Base-by-base conservation (phyloP, 2,329 filamentous ascomycete species). In the Fusarium sp. region DNA sequence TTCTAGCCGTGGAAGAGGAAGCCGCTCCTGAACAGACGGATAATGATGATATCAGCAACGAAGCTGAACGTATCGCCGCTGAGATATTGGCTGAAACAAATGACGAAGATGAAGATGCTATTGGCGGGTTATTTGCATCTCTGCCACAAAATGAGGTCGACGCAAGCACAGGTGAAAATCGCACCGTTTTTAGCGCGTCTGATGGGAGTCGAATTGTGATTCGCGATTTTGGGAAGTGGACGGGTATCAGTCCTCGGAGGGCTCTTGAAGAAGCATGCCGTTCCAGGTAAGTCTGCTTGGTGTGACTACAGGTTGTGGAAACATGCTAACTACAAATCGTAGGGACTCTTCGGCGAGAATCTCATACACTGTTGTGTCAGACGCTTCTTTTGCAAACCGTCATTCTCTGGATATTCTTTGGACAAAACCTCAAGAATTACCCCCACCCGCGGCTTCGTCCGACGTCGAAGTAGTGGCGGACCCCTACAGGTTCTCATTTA, bases 231-330 rank as follows among this genome's bases (percentile, higher is more conserved):
- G 94, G 93, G 3, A 93, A 93, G 77, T 90, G 89, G 83, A 87
- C 88, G 16, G 94, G 95, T 10, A 80, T 97, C 29, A 92, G 84
- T 71, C 94, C 95, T 18, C 88, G 89, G 66, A 87, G 92, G 69
- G 85, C 93, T 28, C 81, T 98, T 15, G 94, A 98, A 77, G 94
- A 98, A 78, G 88, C 93, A n/a, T 97, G 94, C 77, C 91, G 92
- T 72, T 88, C 93, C 67, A 91, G 91, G 91, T 92, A 79, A 70
- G 78, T 74, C 28, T 12, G 18, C 20, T 39, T 20, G 11, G 21
- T 35, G 18, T 52, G 2, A 21, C 29, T 6, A 23, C 29, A 18
- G 6, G 20, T 24, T 23, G 28, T n/a, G 15, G 8, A 29, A 28
- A 35, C 12, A 35, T 70, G 39, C 62, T 69, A 18, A 62, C 24